Evolutionary conservation across 345 rosid species (phyloP), one percentile per base, ranked within the genome.

Genomic region (Nephelium lappaceum): DNA sequence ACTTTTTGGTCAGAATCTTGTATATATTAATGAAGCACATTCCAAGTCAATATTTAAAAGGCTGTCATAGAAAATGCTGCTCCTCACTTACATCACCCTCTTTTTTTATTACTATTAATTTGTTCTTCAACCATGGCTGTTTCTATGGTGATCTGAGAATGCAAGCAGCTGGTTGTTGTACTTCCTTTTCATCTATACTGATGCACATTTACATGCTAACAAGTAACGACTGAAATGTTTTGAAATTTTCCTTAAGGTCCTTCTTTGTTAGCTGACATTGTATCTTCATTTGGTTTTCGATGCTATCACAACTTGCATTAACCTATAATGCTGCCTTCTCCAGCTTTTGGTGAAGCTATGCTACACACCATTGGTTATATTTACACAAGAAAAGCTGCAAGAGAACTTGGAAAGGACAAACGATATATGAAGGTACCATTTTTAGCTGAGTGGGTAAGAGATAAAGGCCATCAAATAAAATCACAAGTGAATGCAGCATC

Each of bases 301-400:
- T 31, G 25, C 14, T 27, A n/a, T 36, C 43, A 45, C 53, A 42
- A 42, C 67, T 24, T 69, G 64, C 74, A 68, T 67, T 65, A 41
- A 74, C 73, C 10, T 55, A n/a, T 45, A 45, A 70, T 67, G 67
- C 49, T 67, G 19, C 55, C 74, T 41, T 67, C 74, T 45, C 76
- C 85, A 96, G 99, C 91, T 81, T 96, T 96, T 83, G 99, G 99
- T 55, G 99, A 96, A 86, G 97, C 97, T 41, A 96, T 96, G 97
- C 88, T 96, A 73, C 97, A 96, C 74, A 96, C 98, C 0, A 85
- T 96, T 70, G 98, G 99, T 43, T 96, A 96, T 78, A 93, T 94
- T 57, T 96, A 96, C 92, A 86, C 92, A 0, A 93, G 99, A 80
- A 88, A 91, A 93, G 97, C 97, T 72, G 87, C 97, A 9, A 94